A percentile compares a stretch with the other conserved stretches of the same genome.
Conservation (phyloP, 2,329 filamentous ascomycete species). For the Endothia cerciana region DNA sequence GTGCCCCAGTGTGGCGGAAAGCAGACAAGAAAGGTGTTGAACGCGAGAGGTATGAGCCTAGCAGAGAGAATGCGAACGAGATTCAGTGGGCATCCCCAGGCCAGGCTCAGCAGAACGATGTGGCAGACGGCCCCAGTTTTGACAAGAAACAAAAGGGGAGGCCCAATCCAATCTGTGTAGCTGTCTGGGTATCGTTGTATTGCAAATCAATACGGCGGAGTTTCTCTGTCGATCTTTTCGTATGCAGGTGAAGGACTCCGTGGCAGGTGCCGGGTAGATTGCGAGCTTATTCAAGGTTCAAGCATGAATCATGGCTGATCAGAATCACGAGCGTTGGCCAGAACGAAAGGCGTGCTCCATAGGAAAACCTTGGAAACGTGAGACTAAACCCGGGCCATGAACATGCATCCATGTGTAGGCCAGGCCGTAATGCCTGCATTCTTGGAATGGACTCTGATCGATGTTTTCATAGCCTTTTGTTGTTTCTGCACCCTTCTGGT, state of each 20-base stretch:
- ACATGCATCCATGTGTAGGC: neutral
- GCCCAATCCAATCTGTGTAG: neutral
- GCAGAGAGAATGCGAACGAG: too few species aligned
- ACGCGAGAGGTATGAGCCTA: too few species aligned
- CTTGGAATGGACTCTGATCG: neutral
- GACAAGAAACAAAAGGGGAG: neutral
- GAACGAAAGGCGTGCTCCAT: neutral
- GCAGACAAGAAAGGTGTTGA: too few species aligned
- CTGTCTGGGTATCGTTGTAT: neutral
- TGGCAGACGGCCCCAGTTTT: neutral
- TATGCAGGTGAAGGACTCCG: neutral
- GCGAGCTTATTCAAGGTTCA: neutral
- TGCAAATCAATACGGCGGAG: constrained; percentile 1
- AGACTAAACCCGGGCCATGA: neutral
- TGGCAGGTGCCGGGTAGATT: neutral
- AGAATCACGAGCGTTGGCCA: neutral
- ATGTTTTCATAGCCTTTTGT: neutral
- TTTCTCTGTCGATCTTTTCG: neutral
- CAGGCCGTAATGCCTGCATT: neutral
- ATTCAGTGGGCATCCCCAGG: too few species aligned
- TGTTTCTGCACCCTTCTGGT: neutral
- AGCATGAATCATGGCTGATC: neutral
- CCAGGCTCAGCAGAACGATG: neutral
- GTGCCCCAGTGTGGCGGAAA: too few species aligned
- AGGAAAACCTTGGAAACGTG: neutral